phyloP scores from a whole-genome alignment of 148 eudicot species.

The Silene latifolia region DNA sequence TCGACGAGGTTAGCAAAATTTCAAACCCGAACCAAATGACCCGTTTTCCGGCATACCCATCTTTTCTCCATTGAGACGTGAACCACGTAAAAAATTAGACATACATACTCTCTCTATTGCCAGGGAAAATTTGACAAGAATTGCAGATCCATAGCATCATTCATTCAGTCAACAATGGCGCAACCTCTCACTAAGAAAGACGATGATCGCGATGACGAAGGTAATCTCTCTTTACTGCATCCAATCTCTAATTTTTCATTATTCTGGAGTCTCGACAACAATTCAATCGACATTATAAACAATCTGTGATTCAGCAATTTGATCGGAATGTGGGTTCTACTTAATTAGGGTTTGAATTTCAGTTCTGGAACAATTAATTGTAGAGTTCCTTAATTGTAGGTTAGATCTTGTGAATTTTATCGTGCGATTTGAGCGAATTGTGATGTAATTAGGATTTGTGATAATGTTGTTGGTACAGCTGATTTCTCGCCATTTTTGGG shows the following conservation, averaged over 20 bases:
- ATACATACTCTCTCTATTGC: too few species aligned
- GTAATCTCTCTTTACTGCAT: slow-evolving; percentile 24
- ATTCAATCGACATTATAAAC: background rate
- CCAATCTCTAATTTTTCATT: too few species aligned
- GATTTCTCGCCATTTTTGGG: slow-evolving; percentile 90
- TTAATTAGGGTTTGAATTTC: slow-evolving; percentile 4
- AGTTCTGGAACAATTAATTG: background rate
- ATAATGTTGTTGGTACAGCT: slow-evolving; percentile 33
- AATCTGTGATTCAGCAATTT: too few species aligned
- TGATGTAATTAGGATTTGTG: slow-evolving; percentile 24
- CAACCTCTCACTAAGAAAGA: slow-evolving; percentile 81
- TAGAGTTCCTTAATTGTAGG: slow-evolving; percentile 5
- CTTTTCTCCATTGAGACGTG: too few species aligned
- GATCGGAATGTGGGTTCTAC: slow-evolving; percentile 22
- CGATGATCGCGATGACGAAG: slow-evolving; percentile 91
- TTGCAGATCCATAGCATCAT: too few species aligned
- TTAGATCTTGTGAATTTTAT: slow-evolving; percentile 25
- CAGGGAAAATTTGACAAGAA: too few species aligned
- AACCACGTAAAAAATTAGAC: too few species aligned
- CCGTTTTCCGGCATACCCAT: too few species aligned
- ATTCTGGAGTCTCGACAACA: background rate
- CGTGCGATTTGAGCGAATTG: slow-evolving; percentile 10
- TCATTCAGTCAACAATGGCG: slow-evolving; percentile 48
- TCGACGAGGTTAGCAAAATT: too few species aligned
- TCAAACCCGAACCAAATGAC: too few species aligned